These are phyloP conservation scores for Rhazya stricta DNA, from an alignment of 257 asterid species.

Conservation along the genomic window DNA sequence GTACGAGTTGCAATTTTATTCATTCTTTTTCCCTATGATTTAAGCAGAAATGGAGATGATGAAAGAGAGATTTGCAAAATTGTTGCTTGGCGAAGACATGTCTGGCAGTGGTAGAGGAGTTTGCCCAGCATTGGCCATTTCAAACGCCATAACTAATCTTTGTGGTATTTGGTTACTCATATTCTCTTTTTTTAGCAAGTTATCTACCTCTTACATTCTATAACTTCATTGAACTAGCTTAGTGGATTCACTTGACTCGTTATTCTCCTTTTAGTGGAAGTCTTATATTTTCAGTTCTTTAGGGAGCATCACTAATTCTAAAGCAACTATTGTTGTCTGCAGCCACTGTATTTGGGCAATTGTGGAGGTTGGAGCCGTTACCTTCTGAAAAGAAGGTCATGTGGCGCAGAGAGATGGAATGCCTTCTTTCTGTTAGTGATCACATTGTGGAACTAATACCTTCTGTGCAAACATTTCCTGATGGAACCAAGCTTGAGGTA, in stretches of 20 bases:
- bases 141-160: constrained; percentile 76
- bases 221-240: not conserved
- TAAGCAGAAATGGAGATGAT: constrained; percentile 73
- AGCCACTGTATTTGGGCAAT: constrained; percentile 86
- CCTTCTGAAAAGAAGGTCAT: constrained; percentile 58
- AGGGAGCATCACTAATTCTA: not conserved
- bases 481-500: constrained; percentile 87
- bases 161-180: constrained; percentile 44
- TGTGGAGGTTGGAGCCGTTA: constrained; percentile 88
- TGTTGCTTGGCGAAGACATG: constrained; percentile 92
- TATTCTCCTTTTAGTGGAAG: not conserved
- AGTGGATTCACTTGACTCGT: not conserved
- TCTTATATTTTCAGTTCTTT: not conserved
- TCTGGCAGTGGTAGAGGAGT: constrained; percentile 92
- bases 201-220: not conserved
- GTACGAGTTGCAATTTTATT: not conserved
- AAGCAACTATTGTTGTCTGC: constrained; percentile 6
- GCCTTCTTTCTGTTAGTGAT: constrained; percentile 71
- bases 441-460: constrained; percentile 72
- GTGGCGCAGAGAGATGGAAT: constrained; percentile 86
- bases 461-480: constrained; percentile 68
- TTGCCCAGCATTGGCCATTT: constrained; percentile 75
- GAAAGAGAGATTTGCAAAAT: constrained; percentile 71
- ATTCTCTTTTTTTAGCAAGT: not conserved
- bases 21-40: not conserved